Conservation (phyloP, 2,329 filamentous ascomycete genomes). For the Thermomyces lanuginosus region DNA sequence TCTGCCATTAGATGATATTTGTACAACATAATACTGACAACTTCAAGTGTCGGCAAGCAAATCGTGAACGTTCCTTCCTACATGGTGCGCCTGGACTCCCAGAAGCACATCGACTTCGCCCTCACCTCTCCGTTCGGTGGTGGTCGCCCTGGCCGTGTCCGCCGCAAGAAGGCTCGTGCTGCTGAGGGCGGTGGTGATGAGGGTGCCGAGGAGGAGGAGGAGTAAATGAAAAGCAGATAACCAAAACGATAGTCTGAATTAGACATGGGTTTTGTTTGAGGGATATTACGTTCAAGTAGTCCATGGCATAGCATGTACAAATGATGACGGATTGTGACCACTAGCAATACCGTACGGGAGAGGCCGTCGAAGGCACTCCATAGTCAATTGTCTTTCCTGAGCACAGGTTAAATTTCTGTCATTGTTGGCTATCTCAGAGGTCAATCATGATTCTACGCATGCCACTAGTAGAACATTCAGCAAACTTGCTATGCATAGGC, state of each 20-base stretch:
- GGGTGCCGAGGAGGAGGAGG: constrained; percentile 68
- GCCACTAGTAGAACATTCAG: no score
- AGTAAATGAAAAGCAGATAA: constrained; percentile 32
- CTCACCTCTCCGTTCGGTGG: constrained; percentile 95
- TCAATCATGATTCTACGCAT: constrained; percentile 2
- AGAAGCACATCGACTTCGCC: constrained; percentile 99
- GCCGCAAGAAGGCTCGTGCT: constrained; percentile 99
- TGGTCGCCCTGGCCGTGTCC: constrained; percentile 90
- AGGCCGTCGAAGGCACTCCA: no score
- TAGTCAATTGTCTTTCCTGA: constrained; percentile 22
- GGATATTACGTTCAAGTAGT: constrained; percentile 23
- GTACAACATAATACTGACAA: constrained; percentile 3
- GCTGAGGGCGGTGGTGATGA: constrained; percentile 50
- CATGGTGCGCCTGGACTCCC: constrained; percentile 98
- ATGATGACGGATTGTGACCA: no score
- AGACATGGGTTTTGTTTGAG: constrained; percentile 23
- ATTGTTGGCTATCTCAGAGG: constrained; percentile 1
- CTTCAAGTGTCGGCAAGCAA: constrained; percentile 82
- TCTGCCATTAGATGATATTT: background rate
- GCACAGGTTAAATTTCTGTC: no score
- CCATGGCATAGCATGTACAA: constrained; percentile 23
- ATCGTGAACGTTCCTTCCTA: constrained; percentile 99
- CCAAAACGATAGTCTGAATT: constrained; percentile 19
- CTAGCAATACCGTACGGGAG: no score
- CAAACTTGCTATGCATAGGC: no score